Evolutionary conservation across 306 rosid genomes (phyloP), one percentile per base, ranked within the genome.

Genomic region (Vigna unguiculata): DNA sequence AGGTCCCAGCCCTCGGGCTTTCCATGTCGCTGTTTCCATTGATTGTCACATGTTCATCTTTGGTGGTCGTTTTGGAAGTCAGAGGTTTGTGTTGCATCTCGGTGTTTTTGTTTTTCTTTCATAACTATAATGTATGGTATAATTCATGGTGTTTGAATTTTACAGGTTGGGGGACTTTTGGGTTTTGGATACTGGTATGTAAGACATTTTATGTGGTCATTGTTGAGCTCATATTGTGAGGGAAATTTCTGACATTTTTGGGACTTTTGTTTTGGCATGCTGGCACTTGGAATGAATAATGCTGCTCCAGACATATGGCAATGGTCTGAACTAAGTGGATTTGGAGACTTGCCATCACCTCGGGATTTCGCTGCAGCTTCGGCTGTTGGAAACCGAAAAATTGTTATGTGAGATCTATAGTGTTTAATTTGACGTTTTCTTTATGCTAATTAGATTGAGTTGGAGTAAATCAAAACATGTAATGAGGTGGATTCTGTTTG

Each of bases 161-260:
- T 77, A 76, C 88, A 92, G 98, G 95, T 85, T 90, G 84, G 98
- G 98, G 67, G 98, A 95, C 89, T 92, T 95, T 83, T 95, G 98
- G 98, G 98, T 95, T 84, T 77, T 95, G 74, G 98, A 95, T 84
- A 95, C 97, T 9, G 98, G 97, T 95, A 67, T 41, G 51, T 30
- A 30, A 78, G 91, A 58, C 20, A 58, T 53, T 69, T 72, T 70
- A 15, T 57, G 32, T 66, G 7, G 2, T 72, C 38, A 61, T 75
- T 62, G 53, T 61, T 80, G 12, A 45, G 69, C 54, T 36, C 16
- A 46, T 77, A 69, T 62, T 49, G 1, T 58, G 41, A 25, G 51
- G 54, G 54, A 34, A 68, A 17, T 55, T 51, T 45, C 40, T 63
- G 69, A 64, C 24, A 48, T 77, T 19, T 6, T 32, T 66, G 61